These are phyloP conservation scores for Entelexis sorbosivorans DNA, from an alignment of 1,139 yeast genomes.

Conservation along the genomic window DNA sequence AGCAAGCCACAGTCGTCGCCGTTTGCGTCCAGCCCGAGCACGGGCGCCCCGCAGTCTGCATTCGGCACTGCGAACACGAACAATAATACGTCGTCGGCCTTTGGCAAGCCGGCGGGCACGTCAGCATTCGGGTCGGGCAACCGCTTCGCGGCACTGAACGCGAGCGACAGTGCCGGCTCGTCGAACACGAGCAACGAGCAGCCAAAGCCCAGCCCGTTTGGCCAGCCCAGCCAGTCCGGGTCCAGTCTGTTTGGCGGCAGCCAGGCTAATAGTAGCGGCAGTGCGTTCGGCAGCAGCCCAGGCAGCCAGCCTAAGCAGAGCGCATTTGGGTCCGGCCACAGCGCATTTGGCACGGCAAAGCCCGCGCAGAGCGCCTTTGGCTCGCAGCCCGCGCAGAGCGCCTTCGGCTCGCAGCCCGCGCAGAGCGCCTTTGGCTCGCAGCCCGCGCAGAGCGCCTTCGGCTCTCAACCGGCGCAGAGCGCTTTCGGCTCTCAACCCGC, in stretches of 20 bases:
- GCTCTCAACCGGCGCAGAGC: not conserved
- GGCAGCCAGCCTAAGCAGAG: not conserved
- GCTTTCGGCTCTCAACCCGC: not conserved
- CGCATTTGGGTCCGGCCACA: not conserved
- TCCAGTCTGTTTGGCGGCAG: constrained; percentile 3
- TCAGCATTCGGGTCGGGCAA: constrained; percentile 1
- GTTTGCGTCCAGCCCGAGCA: not conserved
- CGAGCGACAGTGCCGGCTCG: not conserved
- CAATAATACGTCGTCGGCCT: not conserved
- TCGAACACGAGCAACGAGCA: not conserved
- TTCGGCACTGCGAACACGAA: not conserved
- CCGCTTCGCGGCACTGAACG: constrained; percentile 1
- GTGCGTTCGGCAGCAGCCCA: no score
- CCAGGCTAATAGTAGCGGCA: no score
- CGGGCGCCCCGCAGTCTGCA: not conserved
- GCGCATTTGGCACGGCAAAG: not conserved
- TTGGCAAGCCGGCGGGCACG: not conserved
- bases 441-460: not conserved
- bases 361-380: not conserved
- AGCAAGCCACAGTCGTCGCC: constrained; percentile 3
- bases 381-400: not conserved
- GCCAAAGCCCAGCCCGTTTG: constrained; percentile 3
- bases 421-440: not conserved
- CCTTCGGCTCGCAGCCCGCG: not conserved
- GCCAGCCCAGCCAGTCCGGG: not conserved